Conservation (phyloP, 2,329 filamentous ascomycete species). For the Alternaria brassicicola region DNA sequence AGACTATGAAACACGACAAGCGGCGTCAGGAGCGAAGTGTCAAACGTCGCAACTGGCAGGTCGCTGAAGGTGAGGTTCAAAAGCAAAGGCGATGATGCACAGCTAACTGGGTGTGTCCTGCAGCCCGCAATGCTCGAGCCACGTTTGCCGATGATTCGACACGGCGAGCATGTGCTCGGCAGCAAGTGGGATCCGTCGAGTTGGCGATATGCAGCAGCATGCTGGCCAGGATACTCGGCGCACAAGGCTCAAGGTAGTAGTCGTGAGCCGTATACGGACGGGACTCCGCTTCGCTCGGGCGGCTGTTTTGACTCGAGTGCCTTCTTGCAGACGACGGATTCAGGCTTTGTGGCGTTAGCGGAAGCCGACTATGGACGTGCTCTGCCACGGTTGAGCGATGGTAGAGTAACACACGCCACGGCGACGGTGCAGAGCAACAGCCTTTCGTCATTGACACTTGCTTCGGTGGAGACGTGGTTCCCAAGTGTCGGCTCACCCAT, state of each 20-base stretch:
- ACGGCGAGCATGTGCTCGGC: slow-evolving; percentile 9
- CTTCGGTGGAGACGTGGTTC: slow-evolving; percentile 26
- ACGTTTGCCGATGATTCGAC: slow-evolving; percentile 29
- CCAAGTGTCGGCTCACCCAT: slow-evolving; percentile 21
- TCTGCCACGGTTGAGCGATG: slow-evolving; percentile 1
- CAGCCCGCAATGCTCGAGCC: slow-evolving; percentile 15
- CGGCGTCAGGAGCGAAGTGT: slow-evolving; percentile 1
- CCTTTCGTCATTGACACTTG: slow-evolving; percentile 32
- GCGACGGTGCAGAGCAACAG: neutral
- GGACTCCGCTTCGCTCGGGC: slow-evolving; percentile 19
- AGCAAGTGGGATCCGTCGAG: slow-evolving; percentile 15
- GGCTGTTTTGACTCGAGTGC: slow-evolving; percentile 24
- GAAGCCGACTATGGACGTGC: slow-evolving; percentile 24
- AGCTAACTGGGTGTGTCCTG: neutral
- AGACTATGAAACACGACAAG: slow-evolving; percentile 2
- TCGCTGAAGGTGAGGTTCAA: slow-evolving; percentile 1
- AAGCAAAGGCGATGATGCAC: slow-evolving; percentile 20
- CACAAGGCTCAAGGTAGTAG: slow-evolving; percentile 8
- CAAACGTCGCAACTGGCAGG: slow-evolving; percentile 11
- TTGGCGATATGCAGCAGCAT: slow-evolving; percentile 15
- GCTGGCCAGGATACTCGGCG: slow-evolving; percentile 13
- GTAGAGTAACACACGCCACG: neutral
- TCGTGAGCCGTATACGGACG: slow-evolving; percentile 18
- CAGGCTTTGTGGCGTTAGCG: slow-evolving; percentile 32
- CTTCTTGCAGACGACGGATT: slow-evolving; percentile 9